Evolutionary conservation across 495 filamentous ascomycete species (phyloP), one percentile per base, ranked within the genome.

Genomic region (Penicilliopsis zonata): DNA sequence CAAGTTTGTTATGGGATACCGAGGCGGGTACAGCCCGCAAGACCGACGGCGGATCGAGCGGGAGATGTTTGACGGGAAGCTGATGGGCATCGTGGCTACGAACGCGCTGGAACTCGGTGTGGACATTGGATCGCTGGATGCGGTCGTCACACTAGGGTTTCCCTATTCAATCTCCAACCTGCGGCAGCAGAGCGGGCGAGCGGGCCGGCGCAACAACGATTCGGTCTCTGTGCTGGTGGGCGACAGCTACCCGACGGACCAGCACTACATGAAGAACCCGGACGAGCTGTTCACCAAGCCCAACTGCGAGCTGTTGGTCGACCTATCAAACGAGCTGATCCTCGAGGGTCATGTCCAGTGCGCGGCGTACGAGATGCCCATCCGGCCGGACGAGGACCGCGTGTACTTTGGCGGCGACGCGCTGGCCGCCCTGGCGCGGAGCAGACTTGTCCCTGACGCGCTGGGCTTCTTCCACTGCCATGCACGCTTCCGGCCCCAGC

Each of bases 251-350:
- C 80, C 90, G 12, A 85, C 84, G 0, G 90, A 96, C 50, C 92
- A 96, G 47, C 79, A 86, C 51, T 96, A 90, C 55, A 98, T 96
- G 90, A 69, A 81, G 32, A 94, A 95, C 43, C 90, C 90, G 2
- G 76, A 88, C 36, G 88, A 96, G 52, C 82, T 98, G n/a, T 96
- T 98, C 54, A 87, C 78, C 0, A 80, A 81, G 38, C 86, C 87
- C 1, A 94, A 94, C 46, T 81, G 76, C 47, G 82, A 80, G 49
- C 63, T 96, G 6, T 82, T 88, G 46, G 78, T 95, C 2, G 90
- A 95, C 47, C 59, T 96, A n/a, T 58, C 76, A 25, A 95, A 96
- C 47, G 74, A 92, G 59, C 73, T 95, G 1, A 80, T 94, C 18
- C 67, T 86, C 7, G 90, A 94, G 60, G 87, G 90, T 2, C 90